Percentiles rank a stretch among this genome's conserved stretches.
Conservation (phyloP, 345 rosid species). For the Isatis tinctoria region DNA sequence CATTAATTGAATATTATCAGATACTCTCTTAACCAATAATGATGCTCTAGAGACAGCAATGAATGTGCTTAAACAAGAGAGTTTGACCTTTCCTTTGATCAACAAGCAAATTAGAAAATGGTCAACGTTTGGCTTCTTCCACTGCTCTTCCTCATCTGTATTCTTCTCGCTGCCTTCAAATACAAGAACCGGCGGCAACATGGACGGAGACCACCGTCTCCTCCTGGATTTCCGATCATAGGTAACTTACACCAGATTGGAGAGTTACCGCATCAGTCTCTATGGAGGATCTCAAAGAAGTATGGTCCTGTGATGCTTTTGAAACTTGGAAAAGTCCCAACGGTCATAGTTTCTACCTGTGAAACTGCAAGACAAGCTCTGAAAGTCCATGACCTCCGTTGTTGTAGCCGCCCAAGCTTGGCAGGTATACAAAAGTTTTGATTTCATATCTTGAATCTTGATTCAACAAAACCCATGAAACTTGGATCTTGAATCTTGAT, state of each 20-base stretch:
- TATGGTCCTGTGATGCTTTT: conserved; percentile 51
- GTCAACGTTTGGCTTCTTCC: neutral
- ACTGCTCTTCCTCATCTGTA: neutral
- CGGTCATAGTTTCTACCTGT: conserved; percentile 44
- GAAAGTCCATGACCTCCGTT: conserved; percentile 38
- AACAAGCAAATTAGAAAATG: neutral
- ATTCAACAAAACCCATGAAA: neutral
- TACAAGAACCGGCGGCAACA: neutral
- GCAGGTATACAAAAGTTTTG: neutral
- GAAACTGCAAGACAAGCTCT: conserved; percentile 38
- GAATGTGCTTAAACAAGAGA: neutral
- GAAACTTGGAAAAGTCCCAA: conserved; percentile 34
- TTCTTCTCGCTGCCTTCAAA: neutral
- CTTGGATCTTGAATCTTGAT: neutral
- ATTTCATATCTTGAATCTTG: neutral
- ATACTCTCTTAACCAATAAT: no score
- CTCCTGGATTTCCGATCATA: conserved; percentile 40
- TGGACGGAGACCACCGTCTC: conserved; percentile 38
- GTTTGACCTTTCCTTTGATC: neutral
- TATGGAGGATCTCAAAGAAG: conserved; percentile 45
- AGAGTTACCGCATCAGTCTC: conserved; percentile 25
- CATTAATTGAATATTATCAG: no score
- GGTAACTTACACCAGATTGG: conserved; percentile 45
- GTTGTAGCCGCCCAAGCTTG: conserved; percentile 44
- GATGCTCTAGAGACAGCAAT: no score